Base-by-base conservation (phyloP, 2,329 filamentous ascomycete genomes). In the Drechslerella stenobrocha region DNA sequence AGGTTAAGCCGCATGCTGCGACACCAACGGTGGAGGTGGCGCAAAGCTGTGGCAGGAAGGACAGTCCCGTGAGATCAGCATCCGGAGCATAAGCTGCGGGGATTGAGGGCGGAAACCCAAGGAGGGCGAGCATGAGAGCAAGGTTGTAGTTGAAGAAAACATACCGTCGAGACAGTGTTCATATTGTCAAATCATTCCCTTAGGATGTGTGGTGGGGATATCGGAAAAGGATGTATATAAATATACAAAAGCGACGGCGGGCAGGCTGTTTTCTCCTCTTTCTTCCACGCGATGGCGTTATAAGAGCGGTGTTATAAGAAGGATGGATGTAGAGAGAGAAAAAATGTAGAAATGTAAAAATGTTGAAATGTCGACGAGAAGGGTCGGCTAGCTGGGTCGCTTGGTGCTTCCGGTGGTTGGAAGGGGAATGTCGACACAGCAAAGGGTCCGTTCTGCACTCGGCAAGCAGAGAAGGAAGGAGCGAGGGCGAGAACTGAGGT, bases 11-110 rank as follows among this genome's bases (percentile, higher is more conserved):
- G 58, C 72, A 74, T 69, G 72, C 71, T 69, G 72, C 72, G 56
- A 73, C 71, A 50, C 72, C 72, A 66, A 74, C 70, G 52, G 72
- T 74, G 63, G 72, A 72, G 59, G 72, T 74, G 51, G 72, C 72
- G 71, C 72, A 74, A 37, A 74, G 71, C 72, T 74, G 61, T 70
- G 42, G 61, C 22, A 66, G 22, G 48, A 66, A 52, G 32, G 51
- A 53, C 51, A 53, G 56, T 24, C 58, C 48, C 46, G 61, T 59
- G 53, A 53, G 18, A 51, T 66, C 61, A 61, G 65, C 52, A 63
- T 64, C 51, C 23, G 52, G 56, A 50, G 35, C 51, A 56, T 57
- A 32, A 28, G 52, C 20, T 9, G 47, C 34, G 47, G 50, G 46
- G 32, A 69, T 30, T 28, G 57, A 48, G 46, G 58, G 56, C 28